phyloP scores from a whole-genome alignment of 805 yeast genomes.

The Ogataea methylovora region DNA sequence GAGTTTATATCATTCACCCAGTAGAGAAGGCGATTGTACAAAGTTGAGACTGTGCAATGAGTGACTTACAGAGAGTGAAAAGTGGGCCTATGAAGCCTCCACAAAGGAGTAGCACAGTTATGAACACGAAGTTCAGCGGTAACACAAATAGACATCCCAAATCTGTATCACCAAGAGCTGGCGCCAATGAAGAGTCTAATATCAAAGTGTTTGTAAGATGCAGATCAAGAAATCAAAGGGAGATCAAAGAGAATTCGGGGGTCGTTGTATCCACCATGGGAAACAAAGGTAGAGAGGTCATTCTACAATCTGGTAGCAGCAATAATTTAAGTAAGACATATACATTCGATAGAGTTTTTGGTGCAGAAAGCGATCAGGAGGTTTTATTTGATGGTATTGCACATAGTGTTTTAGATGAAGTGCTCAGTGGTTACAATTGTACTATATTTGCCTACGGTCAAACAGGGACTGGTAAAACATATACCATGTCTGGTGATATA shows the following conservation, averaged over 20 bases:
- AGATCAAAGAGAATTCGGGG: conserved; percentile 48
- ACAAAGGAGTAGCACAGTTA: too few relatives aligned
- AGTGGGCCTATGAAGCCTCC: too few relatives aligned
- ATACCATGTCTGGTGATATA: conserved; percentile 69
- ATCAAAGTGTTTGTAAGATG: conserved; percentile 61
- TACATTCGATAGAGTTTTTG: conserved; percentile 74
- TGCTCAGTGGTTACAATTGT: conserved; percentile 70
- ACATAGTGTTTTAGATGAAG: conserved; percentile 53
- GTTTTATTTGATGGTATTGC: conserved; percentile 63
- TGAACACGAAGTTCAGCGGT: too few relatives aligned
- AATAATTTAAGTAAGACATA: conserved; percentile 41
- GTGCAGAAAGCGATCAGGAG: conserved; percentile 71
- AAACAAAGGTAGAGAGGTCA: conserved; percentile 38
- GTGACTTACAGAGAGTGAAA: too few relatives aligned
- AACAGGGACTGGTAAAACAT: conserved; percentile 87
- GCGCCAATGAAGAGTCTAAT: conserved; percentile 32
- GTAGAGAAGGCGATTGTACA: too few relatives aligned
- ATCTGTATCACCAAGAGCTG: too few relatives aligned
- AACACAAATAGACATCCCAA: too few relatives aligned
- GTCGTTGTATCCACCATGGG: conserved; percentile 51
- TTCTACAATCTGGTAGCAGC: conserved; percentile 33
- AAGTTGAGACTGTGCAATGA: too few relatives aligned
- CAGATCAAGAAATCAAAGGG: conserved; percentile 53
- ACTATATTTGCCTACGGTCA: conserved; percentile 73
- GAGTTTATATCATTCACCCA: too few relatives aligned